phyloP scores from a whole-genome alignment of 2,329 filamentous ascomycete genomes.

The Fusarium liriodendri region DNA sequence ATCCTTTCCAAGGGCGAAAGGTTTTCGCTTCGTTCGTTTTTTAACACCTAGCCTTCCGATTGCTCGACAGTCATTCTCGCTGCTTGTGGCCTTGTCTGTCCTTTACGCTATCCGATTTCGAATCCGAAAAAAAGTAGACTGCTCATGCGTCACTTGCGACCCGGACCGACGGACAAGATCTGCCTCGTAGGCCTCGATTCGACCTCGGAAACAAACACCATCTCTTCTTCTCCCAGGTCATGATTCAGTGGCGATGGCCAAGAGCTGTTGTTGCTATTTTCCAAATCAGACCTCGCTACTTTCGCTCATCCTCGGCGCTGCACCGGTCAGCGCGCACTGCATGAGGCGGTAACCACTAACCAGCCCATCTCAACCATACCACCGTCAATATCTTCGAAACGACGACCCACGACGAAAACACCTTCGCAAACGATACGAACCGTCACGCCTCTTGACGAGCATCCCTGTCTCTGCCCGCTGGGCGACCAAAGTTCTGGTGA shows the following conservation, averaged over 20 bases:
- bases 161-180: constrained; percentile 16
- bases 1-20: constrained; percentile 17
- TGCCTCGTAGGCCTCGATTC: constrained; percentile 20
- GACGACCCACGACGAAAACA: constrained; percentile 32
- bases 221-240: constrained; percentile 24
- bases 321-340: constrained; percentile 30
- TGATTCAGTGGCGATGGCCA: constrained; percentile 42
- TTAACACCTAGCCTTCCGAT: constrained; percentile 23
- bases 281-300: constrained; percentile 19
- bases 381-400: constrained; percentile 30
- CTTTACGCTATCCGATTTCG: constrained; percentile 18
- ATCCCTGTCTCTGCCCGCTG: constrained; percentile 25
- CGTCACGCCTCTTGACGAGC: constrained; percentile 12
- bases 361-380: constrained; percentile 27
- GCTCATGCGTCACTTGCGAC: constrained; percentile 13
- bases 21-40: constrained; percentile 25
- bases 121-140: constrained; percentile 21
- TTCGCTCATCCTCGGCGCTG: constrained; percentile 26
- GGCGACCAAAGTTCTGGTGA: constrained; percentile 39
- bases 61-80: constrained; percentile 28
- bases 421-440: constrained; percentile 21
- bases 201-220: constrained; percentile 18
- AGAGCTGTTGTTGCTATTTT: constrained; percentile 34
- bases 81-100: constrained; percentile 14
- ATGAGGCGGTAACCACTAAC: constrained; percentile 32